Evolutionary conservation across 1,284 basidiomycete species (phyloP).

Genomic region (Microbotryum saponariae): DNA sequence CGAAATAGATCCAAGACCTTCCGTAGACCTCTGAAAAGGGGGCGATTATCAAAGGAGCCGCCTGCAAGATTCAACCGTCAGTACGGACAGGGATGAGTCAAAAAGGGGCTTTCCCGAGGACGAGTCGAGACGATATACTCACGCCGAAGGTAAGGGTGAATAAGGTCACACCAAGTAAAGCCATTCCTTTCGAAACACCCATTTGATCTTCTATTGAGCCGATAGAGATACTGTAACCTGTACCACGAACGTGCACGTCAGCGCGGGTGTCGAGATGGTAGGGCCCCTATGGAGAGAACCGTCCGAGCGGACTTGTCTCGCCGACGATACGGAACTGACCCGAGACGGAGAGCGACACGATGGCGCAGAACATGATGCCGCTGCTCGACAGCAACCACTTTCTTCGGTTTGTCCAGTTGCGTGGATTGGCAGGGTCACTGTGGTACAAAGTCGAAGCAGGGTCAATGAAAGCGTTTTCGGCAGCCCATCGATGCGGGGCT

Average conservation of each 20-base stretch:
- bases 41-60: conserved; percentile 26
- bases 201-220: conserved; percentile 5
- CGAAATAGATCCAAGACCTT: conserved; percentile 45
- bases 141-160: conserved; percentile 28
- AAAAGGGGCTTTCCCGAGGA: not conserved
- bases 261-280: not conserved
- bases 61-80: not conserved
- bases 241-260: too few relatives aligned
- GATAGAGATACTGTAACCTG: conserved; percentile 5
- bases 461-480: too few relatives aligned
- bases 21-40: conserved; percentile 28
- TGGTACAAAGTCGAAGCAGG: too few relatives aligned
- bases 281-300: not conserved
- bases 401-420: conserved; percentile 25
- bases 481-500: not conserved
- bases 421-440: conserved; percentile 29
- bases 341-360: conserved; percentile 20
- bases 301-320: not conserved
- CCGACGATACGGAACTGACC: conserved; percentile 9
- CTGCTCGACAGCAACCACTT: conserved; percentile 24
- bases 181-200: not conserved
- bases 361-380: conserved; percentile 23
- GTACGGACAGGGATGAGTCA: not conserved
- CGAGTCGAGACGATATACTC: not conserved
- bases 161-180: conserved; percentile 14